Percentiles rank a stretch among this genome's conserved stretches.
Evolutionary conservation across 2,329 filamentous ascomycete genomes (phyloP).

Genomic region (Fusarium goolgardi): DNA sequence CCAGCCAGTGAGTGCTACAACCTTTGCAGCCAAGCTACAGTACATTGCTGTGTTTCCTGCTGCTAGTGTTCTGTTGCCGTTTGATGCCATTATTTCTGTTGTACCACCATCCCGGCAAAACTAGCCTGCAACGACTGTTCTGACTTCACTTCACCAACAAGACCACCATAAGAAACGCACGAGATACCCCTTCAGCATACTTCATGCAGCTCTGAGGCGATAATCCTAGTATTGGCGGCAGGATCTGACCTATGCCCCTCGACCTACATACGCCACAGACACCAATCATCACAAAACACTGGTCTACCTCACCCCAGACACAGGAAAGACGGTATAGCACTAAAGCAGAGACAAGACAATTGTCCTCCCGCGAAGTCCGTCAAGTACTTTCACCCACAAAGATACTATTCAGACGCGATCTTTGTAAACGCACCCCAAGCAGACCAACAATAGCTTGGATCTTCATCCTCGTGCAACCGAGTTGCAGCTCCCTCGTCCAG

Average conservation of each 20-base stretch:
- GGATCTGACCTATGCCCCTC: constrained; percentile 37
- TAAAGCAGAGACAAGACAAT: constrained; percentile 32
- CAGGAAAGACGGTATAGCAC: constrained; percentile 24
- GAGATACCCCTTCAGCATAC: constrained; percentile 41
- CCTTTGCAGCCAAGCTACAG: constrained; percentile 28
- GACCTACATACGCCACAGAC: constrained; percentile 38
- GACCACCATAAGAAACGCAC: constrained; percentile 38
- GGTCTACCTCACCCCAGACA: constrained; percentile 24
- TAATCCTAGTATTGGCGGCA: constrained; percentile 35
- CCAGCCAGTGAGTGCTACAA: constrained; percentile 27
- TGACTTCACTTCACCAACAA: constrained; percentile 30
- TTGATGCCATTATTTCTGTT: constrained; percentile 35
- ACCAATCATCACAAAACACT: constrained; percentile 24
- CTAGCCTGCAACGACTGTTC: constrained; percentile 30
- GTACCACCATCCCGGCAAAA: constrained; percentile 40
- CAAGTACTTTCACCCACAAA: constrained; percentile 26
- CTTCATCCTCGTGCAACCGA: constrained; percentile 41
- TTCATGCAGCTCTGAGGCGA: constrained; percentile 38
- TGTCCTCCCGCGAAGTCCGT: constrained; percentile 2
- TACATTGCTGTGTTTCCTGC: constrained; percentile 19
- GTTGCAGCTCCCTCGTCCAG: constrained; percentile 34
- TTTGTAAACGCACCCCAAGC: constrained; percentile 40
- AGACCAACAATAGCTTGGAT: constrained; percentile 35
- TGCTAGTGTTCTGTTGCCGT: constrained; percentile 18
- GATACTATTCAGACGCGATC: constrained; percentile 31